Conservation (phyloP, 148 eudicot genomes). For the Heliosperma pusillum region DNA sequence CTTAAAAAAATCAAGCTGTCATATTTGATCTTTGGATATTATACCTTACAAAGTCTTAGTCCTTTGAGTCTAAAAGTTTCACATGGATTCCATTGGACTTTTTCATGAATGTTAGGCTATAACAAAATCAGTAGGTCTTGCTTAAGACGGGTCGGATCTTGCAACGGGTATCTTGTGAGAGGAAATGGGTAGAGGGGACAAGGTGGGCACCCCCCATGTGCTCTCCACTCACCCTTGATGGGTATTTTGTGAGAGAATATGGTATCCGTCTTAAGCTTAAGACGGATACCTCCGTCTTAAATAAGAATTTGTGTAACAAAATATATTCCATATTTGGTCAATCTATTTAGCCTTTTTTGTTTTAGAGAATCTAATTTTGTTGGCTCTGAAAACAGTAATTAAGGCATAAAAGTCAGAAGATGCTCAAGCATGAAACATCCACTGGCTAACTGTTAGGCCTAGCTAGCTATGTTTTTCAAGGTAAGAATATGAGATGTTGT, state of each 20-base stretch:
- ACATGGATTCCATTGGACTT: background rate
- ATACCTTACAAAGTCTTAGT: background rate
- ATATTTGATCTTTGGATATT: background rate
- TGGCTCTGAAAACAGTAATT: background rate
- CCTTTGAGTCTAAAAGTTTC: conserved; percentile 7
- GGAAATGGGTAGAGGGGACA: no score
- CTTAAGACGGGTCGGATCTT: no score
- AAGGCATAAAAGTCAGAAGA: background rate
- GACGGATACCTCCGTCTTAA: no score
- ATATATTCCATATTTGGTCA: background rate
- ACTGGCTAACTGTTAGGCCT: background rate
- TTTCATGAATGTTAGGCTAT: background rate
- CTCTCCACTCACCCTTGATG: no score
- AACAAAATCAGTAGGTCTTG: no score
- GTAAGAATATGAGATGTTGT: no score
- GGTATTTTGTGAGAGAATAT: no score
- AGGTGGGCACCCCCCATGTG: no score
- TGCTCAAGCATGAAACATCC: background rate
- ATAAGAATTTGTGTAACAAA: no score
- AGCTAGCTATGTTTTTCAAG: no score
- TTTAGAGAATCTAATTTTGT: background rate
- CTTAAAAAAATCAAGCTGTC: background rate
- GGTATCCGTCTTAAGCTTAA: no score
- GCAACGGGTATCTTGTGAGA: no score
- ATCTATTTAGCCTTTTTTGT: background rate